Evolutionary conservation across 1,139 yeast genomes (phyloP).

Genomic region (Geotrichum klebahnii): DNA sequence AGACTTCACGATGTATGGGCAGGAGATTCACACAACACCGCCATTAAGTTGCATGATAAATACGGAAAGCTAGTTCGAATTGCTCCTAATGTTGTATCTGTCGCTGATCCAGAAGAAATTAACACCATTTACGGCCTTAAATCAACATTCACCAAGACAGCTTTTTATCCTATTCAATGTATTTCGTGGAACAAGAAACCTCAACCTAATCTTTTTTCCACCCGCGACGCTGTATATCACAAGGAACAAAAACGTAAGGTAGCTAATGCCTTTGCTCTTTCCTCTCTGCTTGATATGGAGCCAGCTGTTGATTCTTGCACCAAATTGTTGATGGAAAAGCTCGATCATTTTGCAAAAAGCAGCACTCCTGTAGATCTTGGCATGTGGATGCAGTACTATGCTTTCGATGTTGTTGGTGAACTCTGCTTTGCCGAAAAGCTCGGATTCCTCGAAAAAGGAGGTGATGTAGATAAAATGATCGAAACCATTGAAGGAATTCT

Average conservation of each 20-base stretch:
- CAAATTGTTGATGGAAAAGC: background rate
- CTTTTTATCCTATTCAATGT: background rate
- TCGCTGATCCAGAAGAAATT: slow-evolving; percentile 50
- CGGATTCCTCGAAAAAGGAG: background rate
- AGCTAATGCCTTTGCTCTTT: background rate
- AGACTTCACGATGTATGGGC: background rate
- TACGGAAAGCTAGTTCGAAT: slow-evolving; percentile 61
- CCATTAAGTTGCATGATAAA: slow-evolving; percentile 43
- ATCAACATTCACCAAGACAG: slow-evolving; percentile 22
- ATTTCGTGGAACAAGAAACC: background rate
- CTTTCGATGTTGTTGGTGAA: background rate
- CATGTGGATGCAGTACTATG: background rate
- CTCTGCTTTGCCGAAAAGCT: background rate
- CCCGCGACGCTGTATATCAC: background rate
- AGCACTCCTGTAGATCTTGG: background rate
- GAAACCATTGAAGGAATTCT: background rate
- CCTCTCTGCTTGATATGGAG: background rate
- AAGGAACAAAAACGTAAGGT: background rate
- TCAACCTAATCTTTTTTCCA: background rate
- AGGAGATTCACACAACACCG: background rate
- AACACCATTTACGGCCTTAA: slow-evolving; percentile 55
- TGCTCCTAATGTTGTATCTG: slow-evolving; percentile 59
- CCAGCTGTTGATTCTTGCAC: background rate
- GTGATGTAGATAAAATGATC: background rate
- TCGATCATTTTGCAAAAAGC: background rate